Evolutionary conservation across 768 basidiomycete genomes (phyloP).

Genomic region (Leccinum sublutescens): DNA sequence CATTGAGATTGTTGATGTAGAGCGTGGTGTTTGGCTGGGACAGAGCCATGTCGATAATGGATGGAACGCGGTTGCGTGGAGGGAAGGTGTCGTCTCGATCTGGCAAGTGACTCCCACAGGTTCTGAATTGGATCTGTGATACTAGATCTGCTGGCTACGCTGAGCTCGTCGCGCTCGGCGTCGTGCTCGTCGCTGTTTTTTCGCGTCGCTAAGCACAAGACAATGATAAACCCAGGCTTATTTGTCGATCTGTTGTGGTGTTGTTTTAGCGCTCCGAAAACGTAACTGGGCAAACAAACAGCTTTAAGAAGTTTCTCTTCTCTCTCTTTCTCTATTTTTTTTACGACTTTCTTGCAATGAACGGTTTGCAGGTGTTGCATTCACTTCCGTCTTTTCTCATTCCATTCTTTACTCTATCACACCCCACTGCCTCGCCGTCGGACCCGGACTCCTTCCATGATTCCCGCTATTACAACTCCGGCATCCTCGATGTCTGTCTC

Average conservation of each 20-base stretch:
- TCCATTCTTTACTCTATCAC: constrained; percentile 75
- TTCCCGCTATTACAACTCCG: constrained; percentile 68
- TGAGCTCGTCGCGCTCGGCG: constrained; percentile 1
- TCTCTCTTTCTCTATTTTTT: constrained; percentile 14
- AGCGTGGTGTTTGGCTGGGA: constrained; percentile 84
- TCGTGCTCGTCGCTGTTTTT: constrained; percentile 5
- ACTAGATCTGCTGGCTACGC: not conserved
- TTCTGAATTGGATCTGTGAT: not conserved
- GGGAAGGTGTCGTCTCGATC: constrained; percentile 6
- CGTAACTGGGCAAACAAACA: constrained; percentile 33
- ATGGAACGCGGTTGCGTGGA: not conserved
- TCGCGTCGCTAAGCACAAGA: constrained; percentile 5
- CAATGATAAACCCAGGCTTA: not conserved
- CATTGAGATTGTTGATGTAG: constrained; percentile 91
- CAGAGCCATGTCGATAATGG: constrained; percentile 35
- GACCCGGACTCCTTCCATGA: constrained; percentile 70
- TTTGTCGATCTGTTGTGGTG: constrained; percentile 18
- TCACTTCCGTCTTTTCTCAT: constrained; percentile 53
- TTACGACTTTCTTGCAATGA: constrained; percentile 38
- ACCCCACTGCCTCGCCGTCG: constrained; percentile 55
- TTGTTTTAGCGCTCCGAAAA: constrained; percentile 28
- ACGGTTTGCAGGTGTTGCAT: constrained; percentile 32
- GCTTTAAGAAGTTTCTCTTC: constrained; percentile 7
- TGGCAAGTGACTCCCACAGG: constrained; percentile 26
- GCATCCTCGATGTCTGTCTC: constrained; percentile 75